These are phyloP conservation scores for Cubamyces sp. DNA, from an alignment of 768 basidiomycete species.

Conservation along the genomic window DNA sequence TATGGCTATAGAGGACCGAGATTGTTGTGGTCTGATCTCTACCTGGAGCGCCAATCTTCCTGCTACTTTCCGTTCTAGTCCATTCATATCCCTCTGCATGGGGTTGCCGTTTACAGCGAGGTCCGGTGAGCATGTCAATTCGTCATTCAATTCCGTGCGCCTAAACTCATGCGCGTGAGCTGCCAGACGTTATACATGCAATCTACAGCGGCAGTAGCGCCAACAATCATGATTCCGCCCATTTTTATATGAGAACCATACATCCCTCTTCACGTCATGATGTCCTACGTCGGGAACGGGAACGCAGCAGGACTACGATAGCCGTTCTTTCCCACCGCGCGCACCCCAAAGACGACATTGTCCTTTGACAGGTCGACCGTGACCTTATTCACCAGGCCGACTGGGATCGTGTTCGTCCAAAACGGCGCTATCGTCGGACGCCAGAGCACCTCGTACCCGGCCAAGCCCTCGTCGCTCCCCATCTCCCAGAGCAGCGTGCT, in stretches of 20 bases:
- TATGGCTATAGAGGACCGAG: neutral
- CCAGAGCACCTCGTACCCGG: conserved; percentile 57
- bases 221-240: neutral
- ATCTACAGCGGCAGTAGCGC: too few relatives aligned
- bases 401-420: conserved; percentile 54
- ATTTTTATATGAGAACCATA: neutral
- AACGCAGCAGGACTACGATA: conserved; percentile 53
- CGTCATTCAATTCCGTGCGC: too few relatives aligned
- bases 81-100: neutral
- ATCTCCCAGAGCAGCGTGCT: conserved; percentile 53
- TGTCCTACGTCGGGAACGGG: conserved; percentile 30
- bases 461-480: conserved; percentile 43
- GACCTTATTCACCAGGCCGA: conserved; percentile 45
- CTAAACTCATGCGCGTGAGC: neutral
- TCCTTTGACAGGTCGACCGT: conserved; percentile 53
- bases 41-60: neutral
- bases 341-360: conserved; percentile 52
- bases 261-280: neutral
- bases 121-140: neutral
- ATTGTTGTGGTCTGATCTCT: conserved; percentile 8
- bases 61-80: neutral
- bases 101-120: too few relatives aligned
- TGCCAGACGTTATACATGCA: neutral
- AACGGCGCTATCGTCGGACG: conserved; percentile 49
- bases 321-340: conserved; percentile 55